Evolutionary conservation across 2,329 filamentous ascomycete species (phyloP).

Genomic region (Tolypocladium album): DNA sequence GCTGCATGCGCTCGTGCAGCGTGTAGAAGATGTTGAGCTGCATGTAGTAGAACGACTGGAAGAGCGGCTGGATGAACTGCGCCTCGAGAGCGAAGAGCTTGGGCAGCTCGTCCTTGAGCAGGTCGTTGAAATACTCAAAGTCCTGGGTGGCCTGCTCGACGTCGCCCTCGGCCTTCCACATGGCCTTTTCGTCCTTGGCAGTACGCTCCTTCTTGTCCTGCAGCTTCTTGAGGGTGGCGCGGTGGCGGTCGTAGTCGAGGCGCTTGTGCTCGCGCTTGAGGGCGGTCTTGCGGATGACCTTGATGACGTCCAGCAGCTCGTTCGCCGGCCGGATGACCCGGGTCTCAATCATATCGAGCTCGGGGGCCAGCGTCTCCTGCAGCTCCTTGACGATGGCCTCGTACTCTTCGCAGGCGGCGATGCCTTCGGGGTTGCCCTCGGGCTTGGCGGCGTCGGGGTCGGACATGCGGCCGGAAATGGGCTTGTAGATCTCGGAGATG

Average conservation of each 20-base stretch:
- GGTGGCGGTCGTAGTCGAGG: conserved; percentile 87
- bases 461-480: conserved; percentile 90
- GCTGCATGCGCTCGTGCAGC: conserved; percentile 95
- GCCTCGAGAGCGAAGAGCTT: conserved; percentile 82
- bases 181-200: conserved; percentile 91
- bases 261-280: conserved; percentile 95
- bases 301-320: conserved; percentile 89
- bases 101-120: conserved; percentile 91
- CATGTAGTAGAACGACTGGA: conserved; percentile 99
- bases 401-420: conserved; percentile 93
- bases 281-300: conserved; percentile 81
- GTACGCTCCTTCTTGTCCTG: conserved; percentile 97
- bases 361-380: conserved; percentile 76
- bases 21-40: conserved; percentile 99
- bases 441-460: conserved; percentile 75
- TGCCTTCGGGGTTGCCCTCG: conserved; percentile 86
- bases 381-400: conserved; percentile 83
- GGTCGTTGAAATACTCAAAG: conserved; percentile 95
- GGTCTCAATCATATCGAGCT: conserved; percentile 94
- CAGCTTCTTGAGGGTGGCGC: conserved; percentile 76
- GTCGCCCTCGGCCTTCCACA: conserved; percentile 91
- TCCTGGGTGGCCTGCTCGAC: conserved; percentile 88
- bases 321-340: conserved; percentile 86
- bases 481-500: conserved; percentile 94
- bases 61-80: conserved; percentile 92